phyloP scores from a whole-genome alignment of 768 basidiomycete species.

The Tulasnella sp. region DNA sequence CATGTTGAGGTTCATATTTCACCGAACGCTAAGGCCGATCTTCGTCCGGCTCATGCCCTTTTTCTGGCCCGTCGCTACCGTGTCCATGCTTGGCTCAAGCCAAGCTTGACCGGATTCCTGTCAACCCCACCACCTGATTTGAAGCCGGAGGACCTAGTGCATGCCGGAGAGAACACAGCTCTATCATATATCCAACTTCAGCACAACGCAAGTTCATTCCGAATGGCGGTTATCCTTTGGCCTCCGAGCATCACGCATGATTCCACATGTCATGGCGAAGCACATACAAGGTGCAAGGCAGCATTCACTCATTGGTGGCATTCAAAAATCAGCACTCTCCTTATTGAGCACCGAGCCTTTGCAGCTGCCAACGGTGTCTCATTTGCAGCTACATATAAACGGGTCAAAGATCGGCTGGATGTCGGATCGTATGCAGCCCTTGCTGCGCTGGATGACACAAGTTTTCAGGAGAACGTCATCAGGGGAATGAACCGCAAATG shows the following conservation, averaged over 20 bases:
- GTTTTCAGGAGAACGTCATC: background rate
- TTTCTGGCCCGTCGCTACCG: background rate
- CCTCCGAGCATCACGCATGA: background rate
- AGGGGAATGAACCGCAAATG: background rate
- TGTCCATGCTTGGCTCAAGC: background rate
- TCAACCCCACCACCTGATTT: background rate
- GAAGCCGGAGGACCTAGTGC: background rate
- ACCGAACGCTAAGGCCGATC: background rate
- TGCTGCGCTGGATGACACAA: background rate
- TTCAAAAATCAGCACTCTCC: background rate
- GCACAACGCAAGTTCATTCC: background rate
- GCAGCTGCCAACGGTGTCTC: background rate
- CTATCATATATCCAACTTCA: background rate
- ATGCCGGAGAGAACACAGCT: background rate
- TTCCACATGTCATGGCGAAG: background rate
- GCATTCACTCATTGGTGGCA: background rate
- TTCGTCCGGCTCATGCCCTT: background rate
- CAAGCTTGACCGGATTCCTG: background rate
- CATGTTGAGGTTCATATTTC: no score
- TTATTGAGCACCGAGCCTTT: background rate
- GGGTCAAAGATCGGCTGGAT: background rate
- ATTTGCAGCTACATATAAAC: background rate
- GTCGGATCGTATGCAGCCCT: background rate
- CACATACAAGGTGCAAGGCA: background rate
- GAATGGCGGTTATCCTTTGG: background rate